Conservation (phyloP, 208 protist genomes). For the Leishmania braziliensis region DNA sequence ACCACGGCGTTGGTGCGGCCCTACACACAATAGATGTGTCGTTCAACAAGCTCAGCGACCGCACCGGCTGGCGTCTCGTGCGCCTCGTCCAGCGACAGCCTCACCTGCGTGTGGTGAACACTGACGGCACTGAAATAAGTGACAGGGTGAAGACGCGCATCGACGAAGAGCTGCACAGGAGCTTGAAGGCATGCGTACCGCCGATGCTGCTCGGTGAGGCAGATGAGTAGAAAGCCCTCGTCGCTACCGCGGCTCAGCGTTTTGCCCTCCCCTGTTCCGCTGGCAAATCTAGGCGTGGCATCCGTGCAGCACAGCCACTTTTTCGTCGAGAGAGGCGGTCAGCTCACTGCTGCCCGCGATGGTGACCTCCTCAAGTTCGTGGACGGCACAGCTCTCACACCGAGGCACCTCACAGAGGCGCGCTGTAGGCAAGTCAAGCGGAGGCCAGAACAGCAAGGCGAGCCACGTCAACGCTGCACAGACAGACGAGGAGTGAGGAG, state of each 20-base stretch:
- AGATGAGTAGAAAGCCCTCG: background rate
- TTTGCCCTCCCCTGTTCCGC: background rate
- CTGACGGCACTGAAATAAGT: constrained; percentile 32
- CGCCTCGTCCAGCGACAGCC: constrained; percentile 22
- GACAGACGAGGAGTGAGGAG: background rate
- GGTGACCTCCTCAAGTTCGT: background rate
- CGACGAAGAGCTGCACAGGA: background rate
- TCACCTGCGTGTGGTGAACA: constrained; percentile 30
- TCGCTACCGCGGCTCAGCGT: background rate
- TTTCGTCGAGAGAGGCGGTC: background rate
- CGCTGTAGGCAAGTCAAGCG: background rate
- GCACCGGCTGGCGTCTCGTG: constrained; percentile 35
- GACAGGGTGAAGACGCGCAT: constrained; percentile 11
- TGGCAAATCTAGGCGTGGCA: background rate
- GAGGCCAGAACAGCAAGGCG: background rate
- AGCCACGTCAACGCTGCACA: background rate
- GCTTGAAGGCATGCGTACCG: background rate
- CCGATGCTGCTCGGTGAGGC: background rate
- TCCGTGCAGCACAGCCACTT: background rate
- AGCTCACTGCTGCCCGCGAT: background rate
- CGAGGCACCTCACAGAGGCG: background rate
- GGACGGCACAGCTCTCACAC: background rate
- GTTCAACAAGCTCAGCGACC: constrained; percentile 37
- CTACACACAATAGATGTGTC: constrained; percentile 45
- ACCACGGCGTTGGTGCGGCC: constrained; percentile 8